phyloP scores from a whole-genome alignment of 2,329 filamentous ascomycete species.

The Teratosphaeria nubilosa region DNA sequence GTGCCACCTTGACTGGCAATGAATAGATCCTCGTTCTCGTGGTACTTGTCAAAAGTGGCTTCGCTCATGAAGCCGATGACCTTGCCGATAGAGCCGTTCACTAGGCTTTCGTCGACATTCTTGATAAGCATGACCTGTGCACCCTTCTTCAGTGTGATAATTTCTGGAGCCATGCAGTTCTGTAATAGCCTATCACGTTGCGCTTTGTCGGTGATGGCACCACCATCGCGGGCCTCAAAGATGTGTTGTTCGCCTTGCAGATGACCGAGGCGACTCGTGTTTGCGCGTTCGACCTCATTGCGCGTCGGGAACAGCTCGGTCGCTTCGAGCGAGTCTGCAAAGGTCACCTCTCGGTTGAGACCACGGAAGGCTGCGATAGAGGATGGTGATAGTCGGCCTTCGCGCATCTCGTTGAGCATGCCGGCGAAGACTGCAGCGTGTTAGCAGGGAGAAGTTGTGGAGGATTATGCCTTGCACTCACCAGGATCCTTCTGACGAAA shows the following conservation, averaged over 20 bases:
- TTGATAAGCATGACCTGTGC: slow-evolving; percentile 99
- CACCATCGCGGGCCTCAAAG: slow-evolving; percentile 67
- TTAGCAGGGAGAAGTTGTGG: slow-evolving; percentile 13
- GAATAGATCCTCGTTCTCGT: slow-evolving; percentile 14
- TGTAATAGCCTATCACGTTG: slow-evolving; percentile 66
- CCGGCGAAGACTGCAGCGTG: slow-evolving; percentile 57
- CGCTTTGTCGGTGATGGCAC: slow-evolving; percentile 53
- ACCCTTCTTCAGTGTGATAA: slow-evolving; percentile 73
- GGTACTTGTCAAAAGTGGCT: slow-evolving; percentile 31
- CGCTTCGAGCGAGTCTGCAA: slow-evolving; percentile 65
- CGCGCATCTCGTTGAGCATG: slow-evolving; percentile 97
- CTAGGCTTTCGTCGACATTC: slow-evolving; percentile 86
- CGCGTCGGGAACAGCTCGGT: slow-evolving; percentile 93
- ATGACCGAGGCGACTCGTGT: slow-evolving; percentile 60
- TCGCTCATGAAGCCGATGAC: slow-evolving; percentile 73
- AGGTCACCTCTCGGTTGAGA: slow-evolving; percentile 60
- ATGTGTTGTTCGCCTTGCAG: slow-evolving; percentile 58
- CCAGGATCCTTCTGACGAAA: slow-evolving; percentile 85
- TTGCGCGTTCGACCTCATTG: slow-evolving; percentile 79
- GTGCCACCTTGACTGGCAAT: slow-evolving; percentile 14
- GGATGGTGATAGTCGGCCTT: slow-evolving; percentile 67
- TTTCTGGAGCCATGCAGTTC: slow-evolving; percentile 87
- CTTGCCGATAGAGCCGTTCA: slow-evolving; percentile 88
- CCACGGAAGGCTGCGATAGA: slow-evolving; percentile 69
- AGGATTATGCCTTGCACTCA: slow-evolving; percentile 25